Base-by-base conservation (phyloP, 257 asterid species). In the Thymus mandschuricus region DNA sequence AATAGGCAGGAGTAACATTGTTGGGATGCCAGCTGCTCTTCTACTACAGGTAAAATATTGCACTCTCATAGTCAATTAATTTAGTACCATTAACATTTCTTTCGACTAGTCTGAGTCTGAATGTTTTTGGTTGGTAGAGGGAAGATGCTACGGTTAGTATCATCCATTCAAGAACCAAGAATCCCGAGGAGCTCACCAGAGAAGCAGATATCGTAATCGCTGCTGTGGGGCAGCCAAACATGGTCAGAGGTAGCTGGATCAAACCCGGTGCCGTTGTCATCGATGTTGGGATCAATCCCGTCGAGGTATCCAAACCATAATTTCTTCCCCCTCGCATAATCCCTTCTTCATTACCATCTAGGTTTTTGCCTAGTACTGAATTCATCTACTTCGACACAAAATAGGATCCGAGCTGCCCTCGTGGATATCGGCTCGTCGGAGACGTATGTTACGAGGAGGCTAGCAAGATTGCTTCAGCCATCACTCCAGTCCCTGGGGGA, bases 401-500 rank as follows among this genome's bases (percentile, higher is more conserved):
- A 84, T 84, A 94, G 97, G 99, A 88, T 74, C 66, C 81, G 6
- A 74, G 64, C 50, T 78, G 88, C 70, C 83, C 87, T 45, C 84
- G 91, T 46, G 99, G 97, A 5, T 89, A 92, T 77, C 79, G 88
- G 30, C 81, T 92, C 0, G 97, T 91, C 64, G 99, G 99, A 50
- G 99, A 91, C 77, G 93, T 94, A 74, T 94, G 92, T 67, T 94
- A 83, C 27, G 99, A 91, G 75, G 98, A 94, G 86, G 99, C 92
- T 31, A 79, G 86, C 86, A 86, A 85, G 86, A 78, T 86, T 52
- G 99, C 99, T 62, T 94, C 98, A 6, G 99, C 98, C 33, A 83
- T 94, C 55, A 91, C 97, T 31, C 99, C 99, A 33, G 99, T 91
- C 69, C 98, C 99, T 3, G 97, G 97, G 11, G 99, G 97, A 12